Conservation (phyloP, 108 stramenopile species). For the Skeletonema tropicum region DNA sequence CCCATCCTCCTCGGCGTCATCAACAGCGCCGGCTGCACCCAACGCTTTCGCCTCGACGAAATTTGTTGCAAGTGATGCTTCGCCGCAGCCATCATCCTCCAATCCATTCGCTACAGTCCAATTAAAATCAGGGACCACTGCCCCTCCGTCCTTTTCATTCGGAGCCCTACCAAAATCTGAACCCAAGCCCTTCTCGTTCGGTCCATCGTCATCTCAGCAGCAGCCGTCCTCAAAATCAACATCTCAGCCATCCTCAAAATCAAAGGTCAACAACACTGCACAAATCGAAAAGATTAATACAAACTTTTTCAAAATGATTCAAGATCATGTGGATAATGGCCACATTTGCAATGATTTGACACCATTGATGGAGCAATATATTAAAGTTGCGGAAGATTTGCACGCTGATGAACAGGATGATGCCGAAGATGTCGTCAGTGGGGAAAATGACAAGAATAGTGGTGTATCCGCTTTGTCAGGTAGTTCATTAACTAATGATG, state of each 20-base stretch:
- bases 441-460: background rate
- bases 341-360: background rate
- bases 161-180: background rate
- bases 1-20: conserved; percentile 2
- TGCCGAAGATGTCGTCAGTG: background rate
- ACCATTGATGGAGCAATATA: background rate
- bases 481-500: background rate
- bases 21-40: conserved; percentile 8
- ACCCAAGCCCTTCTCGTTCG: background rate
- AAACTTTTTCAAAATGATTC: background rate
- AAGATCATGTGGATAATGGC: background rate
- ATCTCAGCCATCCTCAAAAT: background rate
- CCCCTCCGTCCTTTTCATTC: conserved; percentile 1
- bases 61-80: conserved; percentile 1
- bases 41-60: conserved; percentile 17
- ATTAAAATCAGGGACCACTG: background rate
- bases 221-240: background rate
- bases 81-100: background rate
- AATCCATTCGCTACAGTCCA: background rate
- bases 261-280: background rate
- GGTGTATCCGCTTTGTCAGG: background rate
- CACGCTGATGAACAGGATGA: background rate
- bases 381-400: background rate
- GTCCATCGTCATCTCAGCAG: background rate
- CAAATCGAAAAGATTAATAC: background rate